Conservation (phyloP, 768 basidiomycete species). For the Termitomyces heimii region DNA sequence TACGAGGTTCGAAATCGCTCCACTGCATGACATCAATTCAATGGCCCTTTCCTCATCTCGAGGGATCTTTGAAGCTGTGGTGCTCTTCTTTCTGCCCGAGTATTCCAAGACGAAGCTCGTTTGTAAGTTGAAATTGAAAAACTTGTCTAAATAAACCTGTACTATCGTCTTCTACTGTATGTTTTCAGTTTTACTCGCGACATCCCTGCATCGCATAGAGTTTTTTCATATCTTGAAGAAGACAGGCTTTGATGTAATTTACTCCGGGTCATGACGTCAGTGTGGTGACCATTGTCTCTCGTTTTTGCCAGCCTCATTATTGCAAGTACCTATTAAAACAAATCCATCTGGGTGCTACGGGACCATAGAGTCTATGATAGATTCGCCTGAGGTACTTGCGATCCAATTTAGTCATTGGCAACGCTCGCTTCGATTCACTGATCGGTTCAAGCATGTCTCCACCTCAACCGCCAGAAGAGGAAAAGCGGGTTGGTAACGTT, state of each 20-base stretch:
- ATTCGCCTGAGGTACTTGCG: not conserved
- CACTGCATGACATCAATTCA: not conserved
- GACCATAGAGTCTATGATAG: not conserved
- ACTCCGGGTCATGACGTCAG: not conserved
- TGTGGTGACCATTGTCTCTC: not conserved
- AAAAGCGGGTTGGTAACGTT: slow-evolving; percentile 3
- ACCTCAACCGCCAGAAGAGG: slow-evolving; percentile 7
- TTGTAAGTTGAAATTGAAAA: not conserved
- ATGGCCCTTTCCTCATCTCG: not conserved
- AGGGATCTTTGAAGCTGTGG: not conserved
- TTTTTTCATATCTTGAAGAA: not conserved
- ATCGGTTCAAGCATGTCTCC: not conserved
- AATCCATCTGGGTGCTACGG: not conserved
- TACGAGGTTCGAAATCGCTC: not conserved
- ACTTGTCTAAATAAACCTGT: too few relatives aligned
- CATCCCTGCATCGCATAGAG: not conserved
- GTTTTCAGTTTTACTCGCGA: not conserved
- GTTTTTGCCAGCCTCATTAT: not conserved
- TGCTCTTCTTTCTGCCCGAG: not conserved
- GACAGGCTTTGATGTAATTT: not conserved
- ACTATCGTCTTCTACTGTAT: not conserved
- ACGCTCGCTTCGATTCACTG: not conserved
- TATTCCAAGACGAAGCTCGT: not conserved
- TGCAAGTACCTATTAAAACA: not conserved
- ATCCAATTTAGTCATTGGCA: not conserved